These are phyloP conservation scores for Hanseniaspora singularis DNA, from an alignment of 805 yeast species.

Conservation along the genomic window DNA sequence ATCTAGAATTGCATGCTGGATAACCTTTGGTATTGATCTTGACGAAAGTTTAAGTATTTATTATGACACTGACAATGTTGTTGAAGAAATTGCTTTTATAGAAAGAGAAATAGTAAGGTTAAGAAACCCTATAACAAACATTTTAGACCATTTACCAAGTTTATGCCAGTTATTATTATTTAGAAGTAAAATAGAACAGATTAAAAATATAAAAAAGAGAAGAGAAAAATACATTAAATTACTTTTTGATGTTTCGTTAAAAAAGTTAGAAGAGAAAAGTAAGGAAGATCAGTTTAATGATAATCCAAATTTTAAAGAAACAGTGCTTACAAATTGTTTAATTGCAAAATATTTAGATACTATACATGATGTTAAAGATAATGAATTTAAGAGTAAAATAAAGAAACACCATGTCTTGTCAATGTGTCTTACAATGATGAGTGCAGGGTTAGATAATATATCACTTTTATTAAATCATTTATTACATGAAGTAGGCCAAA, in stretches of 20 bases:
- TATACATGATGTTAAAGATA: no score
- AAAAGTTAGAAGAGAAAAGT: background rate
- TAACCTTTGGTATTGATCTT: constrained; percentile 5
- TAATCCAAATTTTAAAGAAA: background rate
- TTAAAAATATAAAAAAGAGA: background rate
- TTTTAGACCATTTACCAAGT: constrained; percentile 5
- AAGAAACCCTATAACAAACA: constrained; percentile 9
- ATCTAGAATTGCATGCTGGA: constrained; percentile 9
- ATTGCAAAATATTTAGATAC: background rate
- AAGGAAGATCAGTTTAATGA: no score
- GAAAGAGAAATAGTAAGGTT: constrained; percentile 10
- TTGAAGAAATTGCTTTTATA: constrained; percentile 2
- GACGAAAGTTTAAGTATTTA: background rate
- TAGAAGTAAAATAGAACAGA: background rate
- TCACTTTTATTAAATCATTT: background rate
- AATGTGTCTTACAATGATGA: constrained; percentile 12
- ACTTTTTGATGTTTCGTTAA: background rate
- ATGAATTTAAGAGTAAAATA: background rate
- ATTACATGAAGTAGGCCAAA: constrained; percentile 1
- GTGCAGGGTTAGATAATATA: constrained; percentile 12
- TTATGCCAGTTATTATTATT: background rate
- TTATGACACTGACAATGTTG: background rate
- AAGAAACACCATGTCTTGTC: constrained; percentile 1
- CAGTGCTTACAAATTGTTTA: constrained; percentile 5
- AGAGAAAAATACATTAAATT: background rate